phyloP scores from a whole-genome alignment of 1,139 yeast genomes.

The Sugiyamaella castrensis region DNA sequence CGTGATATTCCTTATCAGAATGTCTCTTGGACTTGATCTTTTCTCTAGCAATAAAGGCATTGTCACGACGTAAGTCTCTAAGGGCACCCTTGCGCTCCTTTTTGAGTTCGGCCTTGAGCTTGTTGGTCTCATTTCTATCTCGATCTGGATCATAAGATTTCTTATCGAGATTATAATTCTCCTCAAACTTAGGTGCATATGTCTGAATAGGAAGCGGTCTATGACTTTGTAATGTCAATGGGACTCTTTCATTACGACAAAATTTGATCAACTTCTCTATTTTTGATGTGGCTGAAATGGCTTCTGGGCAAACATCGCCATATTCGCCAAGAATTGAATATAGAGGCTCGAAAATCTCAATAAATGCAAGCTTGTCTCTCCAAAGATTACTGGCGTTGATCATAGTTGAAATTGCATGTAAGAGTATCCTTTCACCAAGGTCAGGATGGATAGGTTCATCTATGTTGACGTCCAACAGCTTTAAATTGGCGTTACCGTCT shows the following conservation, averaged over 20 bases:
- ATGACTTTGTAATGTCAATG: constrained; percentile 84
- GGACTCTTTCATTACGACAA: constrained; percentile 53
- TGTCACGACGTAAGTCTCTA: constrained; percentile 87
- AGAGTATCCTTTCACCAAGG: constrained; percentile 11
- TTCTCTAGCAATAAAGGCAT: constrained; percentile 82
- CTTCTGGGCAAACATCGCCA: constrained; percentile 7
- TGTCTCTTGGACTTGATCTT: constrained; percentile 74
- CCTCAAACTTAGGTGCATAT: constrained; percentile 89
- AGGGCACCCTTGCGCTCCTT: constrained; percentile 86
- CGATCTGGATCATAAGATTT: constrained; percentile 84
- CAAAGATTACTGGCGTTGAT: constrained; percentile 43
- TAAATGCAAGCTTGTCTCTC: constrained; percentile 62
- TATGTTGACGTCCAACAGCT: not conserved
- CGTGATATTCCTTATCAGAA: constrained; percentile 75
- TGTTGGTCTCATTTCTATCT: constrained; percentile 75
- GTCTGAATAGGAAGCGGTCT: constrained; percentile 82
- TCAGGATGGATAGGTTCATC: not conserved
- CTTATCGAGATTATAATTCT: constrained; percentile 92
- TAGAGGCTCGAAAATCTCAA: constrained; percentile 54
- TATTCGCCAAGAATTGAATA: constrained; percentile 20
- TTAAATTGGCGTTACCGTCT: not conserved
- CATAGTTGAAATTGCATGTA: constrained; percentile 12
- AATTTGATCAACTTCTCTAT: constrained; percentile 52
- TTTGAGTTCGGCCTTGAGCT: constrained; percentile 81
- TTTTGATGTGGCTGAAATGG: constrained; percentile 29